Evolutionary conservation across 2,329 filamentous ascomycete species (phyloP), one percentile per base, ranked within the genome.

Genomic region (Lachnellula suecica): DNA sequence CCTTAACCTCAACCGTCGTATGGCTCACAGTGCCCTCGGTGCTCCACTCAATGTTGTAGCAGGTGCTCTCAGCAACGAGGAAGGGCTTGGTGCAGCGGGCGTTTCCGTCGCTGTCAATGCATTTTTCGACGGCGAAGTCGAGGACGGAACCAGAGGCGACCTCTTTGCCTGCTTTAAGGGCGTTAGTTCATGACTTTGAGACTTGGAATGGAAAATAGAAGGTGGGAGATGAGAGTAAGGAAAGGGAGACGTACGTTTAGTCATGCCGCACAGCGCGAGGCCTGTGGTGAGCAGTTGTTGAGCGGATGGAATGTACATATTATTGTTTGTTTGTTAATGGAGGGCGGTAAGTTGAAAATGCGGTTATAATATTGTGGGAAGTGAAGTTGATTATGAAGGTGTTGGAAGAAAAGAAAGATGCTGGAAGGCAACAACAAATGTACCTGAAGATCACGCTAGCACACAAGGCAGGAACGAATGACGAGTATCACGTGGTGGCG

Each of bases 61-160:
- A 76, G 7, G 65, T 66, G 31, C 63, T 64, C 44, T 68, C 66
- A 19, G 61, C 53, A 19, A 73, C 72, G 17, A 68, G 57, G 62
- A 76, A 76, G 4, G 73, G 72, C 42, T 70, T 66, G 2, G 52
- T 52, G 50, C 59, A 59, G 4, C 59, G 56, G 4, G 29, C 60
- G 57, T 74, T 70, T 29, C 71, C 70, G 15, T 72, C 68, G 22
- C 27, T 34, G 49, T 76, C 74, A 48, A 70, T 43, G 58, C 73
- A 76, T 38, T 70, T 70, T 49, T 74, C 69, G 0, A 74, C 63
- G 0, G 71, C 72, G 61, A 65, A 75, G 63, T 75, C 73, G 44
- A 75, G 59, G 13, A 75, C 61, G 17, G 63, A 67, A 52, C 73
- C 73, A 13, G 68, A 61, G 22, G 63, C 25, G 27, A 72, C 52